Base-by-base conservation (phyloP, 768 basidiomycete genomes). In the Trametes sanguinea region DNA sequence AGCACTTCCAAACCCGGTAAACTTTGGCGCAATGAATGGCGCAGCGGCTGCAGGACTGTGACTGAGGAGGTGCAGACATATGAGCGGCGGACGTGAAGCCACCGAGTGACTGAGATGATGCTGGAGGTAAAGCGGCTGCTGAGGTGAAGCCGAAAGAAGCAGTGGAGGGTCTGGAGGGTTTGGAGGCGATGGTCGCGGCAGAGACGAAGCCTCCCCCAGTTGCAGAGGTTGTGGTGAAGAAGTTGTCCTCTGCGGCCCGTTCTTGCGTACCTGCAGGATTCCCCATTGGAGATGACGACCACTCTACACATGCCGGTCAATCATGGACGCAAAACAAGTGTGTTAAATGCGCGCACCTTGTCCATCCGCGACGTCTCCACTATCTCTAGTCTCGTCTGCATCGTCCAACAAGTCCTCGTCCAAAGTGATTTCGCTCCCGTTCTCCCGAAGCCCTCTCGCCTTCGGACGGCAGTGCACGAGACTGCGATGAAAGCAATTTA, bases 281-380 rank as follows among this genome's bases (percentile, higher is more conserved):
- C 6, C 10, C 47, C n/a, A 53, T 17, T 3, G 64, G 64, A 6
- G 64, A 62, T 8, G 64, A 61, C 2, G 64, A 59, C 57, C 60
- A 61, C 8, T 51, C 64, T 65, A n/a, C 14, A 40, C 8, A 11
- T 6, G 0, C 14, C 27, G 35, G 45, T 14, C 44, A 35, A 40
- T 11, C 5, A 17, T 6, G 5, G 6, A 33, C 13, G 27, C 10
- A 32, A 4, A 7, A 6, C 5, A 17, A 3, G 14, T 29, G 11
- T 5, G 14, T 33, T 6, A 6, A 30, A 62, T 60, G 57, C 60
- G 52, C 64, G 44, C 32, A 65, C 64, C 60, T 37, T 54, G 32
- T 16, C 4, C 22, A 14, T n/a, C 44, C 4, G 10, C 43, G 17
- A n/a, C 50, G 40, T 16, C 29, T n/a, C 45, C 3, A 47, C n/a